Conservation (phyloP, 257 asterid species). For the Avicennia marina region DNA sequence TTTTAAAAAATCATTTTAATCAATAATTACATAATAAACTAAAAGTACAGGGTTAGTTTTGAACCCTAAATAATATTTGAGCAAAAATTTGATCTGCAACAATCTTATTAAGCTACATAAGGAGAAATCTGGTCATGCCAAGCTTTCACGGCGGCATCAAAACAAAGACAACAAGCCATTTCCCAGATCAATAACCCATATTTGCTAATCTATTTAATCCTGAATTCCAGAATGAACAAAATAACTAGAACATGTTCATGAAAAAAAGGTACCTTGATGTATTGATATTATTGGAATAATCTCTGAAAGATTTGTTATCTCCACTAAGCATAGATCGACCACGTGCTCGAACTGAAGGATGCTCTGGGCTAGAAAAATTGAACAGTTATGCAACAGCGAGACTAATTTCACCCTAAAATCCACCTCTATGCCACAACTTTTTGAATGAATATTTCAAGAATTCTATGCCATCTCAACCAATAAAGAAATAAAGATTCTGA, state of each 20-base stretch:
- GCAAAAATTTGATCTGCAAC: too few relatives aligned
- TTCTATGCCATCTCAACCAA: background rate
- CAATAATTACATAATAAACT: background rate
- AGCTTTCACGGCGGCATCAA: constrained; percentile 8
- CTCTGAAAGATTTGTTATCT: constrained; percentile 54
- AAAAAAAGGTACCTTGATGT: constrained; percentile 48
- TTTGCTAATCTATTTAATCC: too few relatives aligned
- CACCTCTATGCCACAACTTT: too few relatives aligned
- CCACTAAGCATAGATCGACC: constrained; percentile 90
- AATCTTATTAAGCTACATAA: background rate
- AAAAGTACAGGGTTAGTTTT: background rate
- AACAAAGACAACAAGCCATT: background rate
- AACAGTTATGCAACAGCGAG: background rate
- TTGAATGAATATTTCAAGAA: background rate
- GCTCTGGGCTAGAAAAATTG: constrained; percentile 75
- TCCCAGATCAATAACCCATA: too few relatives aligned
- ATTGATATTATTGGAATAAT: constrained; percentile 49
- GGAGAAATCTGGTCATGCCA: constrained; percentile 1
- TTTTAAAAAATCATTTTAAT: constrained; percentile 10
- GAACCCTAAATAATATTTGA: too few relatives aligned
- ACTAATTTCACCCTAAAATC: background rate
- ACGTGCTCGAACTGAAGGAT: constrained; percentile 62
- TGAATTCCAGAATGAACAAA: constrained; percentile 1
- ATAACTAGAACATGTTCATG: background rate
- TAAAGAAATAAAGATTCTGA: background rate